Evolutionary conservation across 768 basidiomycete species (phyloP), one percentile per base, ranked within the genome.

Genomic region (Pholiota conissans): DNA sequence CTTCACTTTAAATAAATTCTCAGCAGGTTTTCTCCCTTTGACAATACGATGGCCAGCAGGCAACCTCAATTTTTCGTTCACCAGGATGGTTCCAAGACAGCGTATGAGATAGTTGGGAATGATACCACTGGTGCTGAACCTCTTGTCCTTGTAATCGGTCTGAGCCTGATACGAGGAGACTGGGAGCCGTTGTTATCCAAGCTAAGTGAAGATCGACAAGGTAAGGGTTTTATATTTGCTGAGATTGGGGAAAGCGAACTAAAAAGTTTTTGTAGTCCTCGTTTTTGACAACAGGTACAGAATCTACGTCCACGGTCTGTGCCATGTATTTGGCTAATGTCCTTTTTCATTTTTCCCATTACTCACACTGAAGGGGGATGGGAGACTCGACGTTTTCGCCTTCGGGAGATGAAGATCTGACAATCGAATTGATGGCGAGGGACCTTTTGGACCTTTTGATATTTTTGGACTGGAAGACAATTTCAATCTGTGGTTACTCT

Each of bases 401-500:
- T 40, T 49, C 49, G 7, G 61, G 61, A 13, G 66, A 76, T 22
- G 78, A 80, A 47, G 63, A 68, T 4, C 64, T 81, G 18, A 76
- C 78, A 14, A 74, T 82, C 16, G 79, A 80, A 56, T 61, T 73
- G 34, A 66, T 81, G 59, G 79, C 81, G 24, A 70, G 78, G 37
- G 80, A 83, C 59, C 65, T 83, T 32, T 65, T 74, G 8, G 66
- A 62, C 42, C 71, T 83, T n/a, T 59, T 82, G 9, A 57, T 65
- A 18, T 60, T 63, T 47, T 58, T 83, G 16, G 63, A 67, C 16
- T 82, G 80, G 78, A 73, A 69, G 52, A 65, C 77, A 47, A 56
- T 83, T 26, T 68, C 75, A 7, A 60, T 83, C 7, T 78, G 79
- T 52, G 80, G 79, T 3, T 80, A 75, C 65, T 83, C 81, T 1